Conservation (phyloP, 768 basidiomycete species). For the Xerocomus spinulosus region DNA sequence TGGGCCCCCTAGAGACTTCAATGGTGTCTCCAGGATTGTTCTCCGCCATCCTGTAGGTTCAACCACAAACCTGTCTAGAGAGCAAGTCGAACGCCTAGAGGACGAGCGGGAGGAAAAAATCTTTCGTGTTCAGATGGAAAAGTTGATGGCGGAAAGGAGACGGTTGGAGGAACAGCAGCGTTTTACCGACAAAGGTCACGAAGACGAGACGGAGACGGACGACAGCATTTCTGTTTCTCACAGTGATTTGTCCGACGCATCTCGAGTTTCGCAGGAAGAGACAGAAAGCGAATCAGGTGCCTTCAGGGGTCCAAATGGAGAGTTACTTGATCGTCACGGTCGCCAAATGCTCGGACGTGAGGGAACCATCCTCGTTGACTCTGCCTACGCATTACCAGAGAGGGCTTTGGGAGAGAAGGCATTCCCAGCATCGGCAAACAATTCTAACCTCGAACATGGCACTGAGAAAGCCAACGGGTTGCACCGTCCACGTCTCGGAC, state of each 20-base stretch:
- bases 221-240: constrained; percentile 11
- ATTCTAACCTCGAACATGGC: neutral
- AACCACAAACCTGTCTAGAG: constrained; percentile 21
- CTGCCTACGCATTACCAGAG: neutral
- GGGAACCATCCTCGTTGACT: constrained; percentile 17
- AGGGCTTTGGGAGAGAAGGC: constrained; percentile 5
- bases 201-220: constrained; percentile 17
- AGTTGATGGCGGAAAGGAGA: constrained; percentile 8
- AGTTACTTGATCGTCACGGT: constrained; percentile 16
- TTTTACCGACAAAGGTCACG: constrained; percentile 11
- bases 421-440: neutral
- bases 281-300: neutral
- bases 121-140: constrained; percentile 7
- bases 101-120: constrained; percentile 9
- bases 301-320: constrained; percentile 19
- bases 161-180: constrained; percentile 4
- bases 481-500: constrained; percentile 15
- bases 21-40: constrained; percentile 15
- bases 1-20: constrained; percentile 7
- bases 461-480: neutral
- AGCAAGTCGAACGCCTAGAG: constrained; percentile 23
- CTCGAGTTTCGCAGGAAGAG: constrained; percentile 2
- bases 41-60: constrained; percentile 20
- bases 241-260: neutral
- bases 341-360: constrained; percentile 22